Conservation (phyloP, 163 green algal species). For the Scenedesmus sp. region DNA sequence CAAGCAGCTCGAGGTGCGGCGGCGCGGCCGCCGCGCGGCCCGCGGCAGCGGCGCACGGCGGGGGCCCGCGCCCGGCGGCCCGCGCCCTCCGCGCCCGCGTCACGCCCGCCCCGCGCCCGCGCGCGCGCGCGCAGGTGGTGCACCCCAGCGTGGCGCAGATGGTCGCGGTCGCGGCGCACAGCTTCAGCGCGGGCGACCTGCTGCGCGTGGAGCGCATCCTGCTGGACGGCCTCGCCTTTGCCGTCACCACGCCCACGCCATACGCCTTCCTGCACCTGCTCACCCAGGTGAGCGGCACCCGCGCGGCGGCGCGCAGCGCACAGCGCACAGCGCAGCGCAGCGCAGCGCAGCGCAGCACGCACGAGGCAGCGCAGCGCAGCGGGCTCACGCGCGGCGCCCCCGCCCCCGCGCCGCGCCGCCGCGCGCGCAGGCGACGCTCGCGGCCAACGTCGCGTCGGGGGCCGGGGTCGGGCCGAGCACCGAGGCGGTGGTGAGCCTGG, state of each 20-base stretch:
- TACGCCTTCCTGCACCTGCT: conserved; percentile 46
- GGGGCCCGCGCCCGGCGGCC: too few species aligned
- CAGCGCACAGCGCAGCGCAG: too few species aligned
- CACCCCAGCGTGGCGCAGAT: conserved; percentile 29
- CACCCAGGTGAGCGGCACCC: conserved; percentile 13
- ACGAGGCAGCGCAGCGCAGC: too few species aligned
- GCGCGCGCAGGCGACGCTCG: too few species aligned
- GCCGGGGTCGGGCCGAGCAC: not conserved
- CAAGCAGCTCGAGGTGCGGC: conserved; percentile 81
- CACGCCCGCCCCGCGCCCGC: too few species aligned
- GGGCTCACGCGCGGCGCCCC: not conserved
- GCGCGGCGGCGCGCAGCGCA: too few species aligned
- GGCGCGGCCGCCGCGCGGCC: not conserved
- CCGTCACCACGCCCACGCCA: not conserved
- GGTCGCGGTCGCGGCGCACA: conserved; percentile 35
- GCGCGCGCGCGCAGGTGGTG: not conserved
- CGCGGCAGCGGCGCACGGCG: too few species aligned
- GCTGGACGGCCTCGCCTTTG: conserved; percentile 65
- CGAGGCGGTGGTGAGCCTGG: conserved; percentile 38
- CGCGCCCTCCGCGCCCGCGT: too few species aligned
- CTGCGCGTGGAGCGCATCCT: conserved; percentile 66
- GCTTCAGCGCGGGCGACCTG: conserved; percentile 49
- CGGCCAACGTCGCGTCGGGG: too few species aligned
- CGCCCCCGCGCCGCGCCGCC: too few species aligned
- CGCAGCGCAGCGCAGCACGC: too few species aligned